These are phyloP conservation scores for Pleurotus cornucopiae DNA, from an alignment of 768 basidiomycete genomes.

Conservation along the genomic window DNA sequence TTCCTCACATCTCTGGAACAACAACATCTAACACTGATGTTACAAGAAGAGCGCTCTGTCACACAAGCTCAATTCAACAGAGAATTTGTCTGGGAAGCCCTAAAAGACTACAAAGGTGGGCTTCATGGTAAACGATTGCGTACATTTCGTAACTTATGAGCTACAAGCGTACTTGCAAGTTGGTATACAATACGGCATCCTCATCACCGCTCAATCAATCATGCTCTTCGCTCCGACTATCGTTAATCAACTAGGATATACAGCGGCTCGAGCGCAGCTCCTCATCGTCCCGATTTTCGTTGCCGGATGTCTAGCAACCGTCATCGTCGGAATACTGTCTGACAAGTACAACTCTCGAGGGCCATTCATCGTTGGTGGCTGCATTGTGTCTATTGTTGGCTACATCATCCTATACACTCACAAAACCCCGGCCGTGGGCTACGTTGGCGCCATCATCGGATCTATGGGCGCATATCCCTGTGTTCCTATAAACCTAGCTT, in stretches of 20 bases:
- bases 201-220: conserved; percentile 5
- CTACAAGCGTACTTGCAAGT: conserved; percentile 5
- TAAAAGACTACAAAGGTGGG: conserved; percentile 15
- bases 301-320: conserved; percentile 21
- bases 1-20: conserved; percentile 34
- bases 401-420: conserved; percentile 34
- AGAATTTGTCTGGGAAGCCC: conserved; percentile 28
- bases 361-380: conserved; percentile 36
- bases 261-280: conserved; percentile 32
- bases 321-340: conserved; percentile 26
- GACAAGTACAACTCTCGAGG: conserved; percentile 30
- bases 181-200: conserved; percentile 3
- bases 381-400: conserved; percentile 35
- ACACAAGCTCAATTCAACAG: conserved; percentile 26
- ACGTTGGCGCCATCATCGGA: conserved; percentile 45
- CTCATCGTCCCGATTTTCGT: conserved; percentile 31
- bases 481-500: conserved; percentile 43
- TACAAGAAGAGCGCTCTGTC: conserved; percentile 21
- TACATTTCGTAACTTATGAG: background rate
- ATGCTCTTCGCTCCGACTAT: conserved; percentile 29
- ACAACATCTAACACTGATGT: conserved; percentile 19
- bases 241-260: conserved; percentile 35
- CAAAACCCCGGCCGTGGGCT: conserved; percentile 29
- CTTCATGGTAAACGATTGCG: too few relatives aligned
- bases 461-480: conserved; percentile 52